These are phyloP conservation scores for Coniferiporia sulphurascens DNA, from an alignment of 1,284 basidiomycete species.

Conservation along the genomic window DNA sequence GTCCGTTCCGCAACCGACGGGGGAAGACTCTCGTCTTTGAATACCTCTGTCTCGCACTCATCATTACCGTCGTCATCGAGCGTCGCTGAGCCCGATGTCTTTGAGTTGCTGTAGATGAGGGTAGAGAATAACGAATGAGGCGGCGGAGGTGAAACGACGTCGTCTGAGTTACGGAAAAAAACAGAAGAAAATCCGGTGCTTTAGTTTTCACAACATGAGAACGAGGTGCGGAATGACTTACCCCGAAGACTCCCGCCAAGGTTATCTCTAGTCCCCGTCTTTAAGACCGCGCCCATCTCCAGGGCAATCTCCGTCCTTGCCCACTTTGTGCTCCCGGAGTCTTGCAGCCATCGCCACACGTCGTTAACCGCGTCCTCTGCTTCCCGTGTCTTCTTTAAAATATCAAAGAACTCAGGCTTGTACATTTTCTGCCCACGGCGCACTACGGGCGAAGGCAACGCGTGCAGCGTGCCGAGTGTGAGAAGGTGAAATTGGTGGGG, in stretches of 20 bases:
- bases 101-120: neutral
- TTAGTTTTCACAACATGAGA: neutral
- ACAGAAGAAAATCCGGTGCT: neutral
- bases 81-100: neutral
- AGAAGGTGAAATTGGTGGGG: constrained; percentile 84
- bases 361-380: constrained; percentile 55
- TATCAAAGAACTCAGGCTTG: constrained; percentile 72
- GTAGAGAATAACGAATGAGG: constrained; percentile 13
- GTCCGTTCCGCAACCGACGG: constrained; percentile 11
- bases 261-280: constrained; percentile 33
- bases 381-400: constrained; percentile 46
- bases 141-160: neutral
- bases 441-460: constrained; percentile 81
- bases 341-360: constrained; percentile 52
- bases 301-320: constrained; percentile 43
- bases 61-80: constrained; percentile 6
- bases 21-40: neutral
- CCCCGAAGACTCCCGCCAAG: neutral
- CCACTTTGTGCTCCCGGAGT: constrained; percentile 39
- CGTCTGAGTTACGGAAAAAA: neutral
- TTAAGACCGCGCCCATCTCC: constrained; percentile 58
- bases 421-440: constrained; percentile 73
- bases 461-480: constrained; percentile 73
- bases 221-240: neutral
- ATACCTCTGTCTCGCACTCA: neutral